A percentile compares a stretch with the other conserved stretches of the same genome.
phyloP scores from a whole-genome alignment of 108 stramenopile genomes.

The Pinguiococcus pyrenoidosus region DNA sequence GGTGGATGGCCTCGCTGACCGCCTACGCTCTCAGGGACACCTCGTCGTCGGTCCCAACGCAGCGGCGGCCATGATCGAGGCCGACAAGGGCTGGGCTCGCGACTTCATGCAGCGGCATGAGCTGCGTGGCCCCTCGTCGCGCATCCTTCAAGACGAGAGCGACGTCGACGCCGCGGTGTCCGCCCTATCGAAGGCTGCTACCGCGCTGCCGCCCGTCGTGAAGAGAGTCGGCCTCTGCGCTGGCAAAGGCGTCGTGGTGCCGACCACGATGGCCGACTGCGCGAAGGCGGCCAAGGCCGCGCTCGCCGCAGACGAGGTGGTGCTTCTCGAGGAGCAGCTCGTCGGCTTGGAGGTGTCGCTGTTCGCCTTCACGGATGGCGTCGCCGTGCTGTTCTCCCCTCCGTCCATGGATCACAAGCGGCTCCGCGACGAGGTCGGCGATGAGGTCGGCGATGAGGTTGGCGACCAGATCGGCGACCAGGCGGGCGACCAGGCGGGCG shows the following conservation, averaged over 20 bases:
- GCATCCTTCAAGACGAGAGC: constrained; percentile 53
- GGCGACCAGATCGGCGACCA: too few relatives aligned
- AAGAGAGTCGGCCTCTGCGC: constrained; percentile 89
- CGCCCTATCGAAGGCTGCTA: constrained; percentile 47
- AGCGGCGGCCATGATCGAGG: constrained; percentile 78
- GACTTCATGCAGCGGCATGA: constrained; percentile 69
- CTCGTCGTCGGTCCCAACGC: constrained; percentile 69
- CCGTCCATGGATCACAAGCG: constrained; percentile 91
- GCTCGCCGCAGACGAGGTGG: constrained; percentile 78
- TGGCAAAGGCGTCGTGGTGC: constrained; percentile 85
- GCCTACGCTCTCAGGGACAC: constrained; percentile 45
- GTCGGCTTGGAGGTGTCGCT: constrained; percentile 80
- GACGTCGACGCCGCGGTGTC: constrained; percentile 57
- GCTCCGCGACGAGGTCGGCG: constrained; percentile 68
- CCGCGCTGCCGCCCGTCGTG: constrained; percentile 71
- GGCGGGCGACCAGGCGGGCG: too few relatives aligned
- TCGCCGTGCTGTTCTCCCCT: constrained; percentile 68
- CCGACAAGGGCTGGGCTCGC: constrained; percentile 82
- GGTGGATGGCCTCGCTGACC: constrained; percentile 75
- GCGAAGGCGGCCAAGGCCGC: constrained; percentile 63
- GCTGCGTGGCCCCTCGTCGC: constrained; percentile 75
- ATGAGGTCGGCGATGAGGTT: too few relatives aligned
- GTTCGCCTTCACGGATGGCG: constrained; percentile 81
- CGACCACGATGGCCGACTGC: constrained; percentile 68
- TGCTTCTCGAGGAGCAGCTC: constrained; percentile 82